A percentile compares a stretch with the other conserved stretches of the same genome.
Conservation (phyloP, 345 rosid genomes). For the Acer negundo region DNA sequence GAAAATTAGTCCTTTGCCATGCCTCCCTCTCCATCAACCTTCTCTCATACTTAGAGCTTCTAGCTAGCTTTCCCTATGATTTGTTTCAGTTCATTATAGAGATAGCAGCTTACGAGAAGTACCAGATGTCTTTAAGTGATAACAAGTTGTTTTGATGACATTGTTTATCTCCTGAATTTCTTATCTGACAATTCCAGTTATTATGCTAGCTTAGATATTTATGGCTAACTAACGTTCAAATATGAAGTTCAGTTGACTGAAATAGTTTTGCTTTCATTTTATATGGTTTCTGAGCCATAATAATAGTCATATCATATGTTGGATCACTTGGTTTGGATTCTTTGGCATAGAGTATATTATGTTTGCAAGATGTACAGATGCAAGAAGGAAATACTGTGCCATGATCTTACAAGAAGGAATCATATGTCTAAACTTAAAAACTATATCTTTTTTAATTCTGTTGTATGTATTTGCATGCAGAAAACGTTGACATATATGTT, state of each 20-base stretch:
- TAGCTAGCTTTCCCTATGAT: not conserved
- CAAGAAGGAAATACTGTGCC: not conserved
- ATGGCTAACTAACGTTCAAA: not conserved
- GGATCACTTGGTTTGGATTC: not conserved
- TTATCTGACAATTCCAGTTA: not conserved
- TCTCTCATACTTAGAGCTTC: not conserved
- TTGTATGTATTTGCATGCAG: constrained; percentile 10
- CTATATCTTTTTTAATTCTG: not conserved
- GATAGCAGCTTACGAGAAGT: not conserved
- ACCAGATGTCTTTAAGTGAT: not conserved
- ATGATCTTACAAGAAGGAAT: not conserved
- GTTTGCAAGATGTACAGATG: not conserved
- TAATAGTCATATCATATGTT: not conserved
- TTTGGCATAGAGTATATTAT: not conserved
- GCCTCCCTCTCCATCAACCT: not conserved
- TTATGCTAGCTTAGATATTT: not conserved
- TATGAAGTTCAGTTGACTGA: not conserved
- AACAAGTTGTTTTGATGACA: not conserved
- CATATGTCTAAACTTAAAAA: not conserved
- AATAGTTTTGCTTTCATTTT: not conserved
- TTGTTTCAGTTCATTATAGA: not conserved
- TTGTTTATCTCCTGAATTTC: not conserved
- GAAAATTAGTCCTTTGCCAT: not conserved
- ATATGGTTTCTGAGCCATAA: not conserved
- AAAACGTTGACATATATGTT: constrained; percentile 17